Percentiles rank a stretch among this genome's conserved stretches.
Conservation (phyloP, 2,329 filamentous ascomycete species). For the Phoma sp. region DNA sequence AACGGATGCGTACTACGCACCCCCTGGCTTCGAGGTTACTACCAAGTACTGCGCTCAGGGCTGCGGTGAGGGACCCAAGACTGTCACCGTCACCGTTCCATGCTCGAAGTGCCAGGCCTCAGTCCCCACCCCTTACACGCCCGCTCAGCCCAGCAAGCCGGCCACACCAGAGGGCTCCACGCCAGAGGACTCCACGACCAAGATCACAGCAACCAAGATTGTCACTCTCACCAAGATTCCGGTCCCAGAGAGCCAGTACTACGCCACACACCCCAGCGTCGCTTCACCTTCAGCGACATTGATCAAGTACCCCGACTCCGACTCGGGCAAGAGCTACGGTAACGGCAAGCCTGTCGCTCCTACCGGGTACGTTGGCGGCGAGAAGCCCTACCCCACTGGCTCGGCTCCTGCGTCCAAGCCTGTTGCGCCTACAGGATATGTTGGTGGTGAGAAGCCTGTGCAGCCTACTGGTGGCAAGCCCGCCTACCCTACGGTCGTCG, state of each 20-base stretch:
- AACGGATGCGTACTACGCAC: conserved; percentile 21
- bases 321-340: background rate
- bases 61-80: conserved; percentile 34
- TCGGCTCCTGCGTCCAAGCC: background rate
- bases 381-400: conserved; percentile 5
- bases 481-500: background rate
- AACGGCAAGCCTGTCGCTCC: conserved; percentile 7
- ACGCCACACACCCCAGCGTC: conserved; percentile 6
- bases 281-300: conserved; percentile 9
- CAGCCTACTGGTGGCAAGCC: background rate
- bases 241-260: conserved; percentile 20
- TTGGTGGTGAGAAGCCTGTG: background rate
- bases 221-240: conserved; percentile 29
- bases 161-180: background rate
- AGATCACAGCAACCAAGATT: conserved; percentile 24
- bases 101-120: conserved; percentile 20
- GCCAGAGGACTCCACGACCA: conserved; percentile 7
- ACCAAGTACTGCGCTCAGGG: conserved; percentile 38
- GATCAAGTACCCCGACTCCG: conserved; percentile 8
- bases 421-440: background rate
- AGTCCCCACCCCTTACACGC: conserved; percentile 1
- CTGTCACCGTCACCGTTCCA: conserved; percentile 36
- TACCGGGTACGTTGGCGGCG: background rate
- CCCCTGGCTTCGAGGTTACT: conserved; percentile 35
- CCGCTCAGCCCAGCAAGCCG: conserved; percentile 11